Conservation (phyloP, 2,329 filamentous ascomycete genomes). For the Lachnellula cervina region DNA sequence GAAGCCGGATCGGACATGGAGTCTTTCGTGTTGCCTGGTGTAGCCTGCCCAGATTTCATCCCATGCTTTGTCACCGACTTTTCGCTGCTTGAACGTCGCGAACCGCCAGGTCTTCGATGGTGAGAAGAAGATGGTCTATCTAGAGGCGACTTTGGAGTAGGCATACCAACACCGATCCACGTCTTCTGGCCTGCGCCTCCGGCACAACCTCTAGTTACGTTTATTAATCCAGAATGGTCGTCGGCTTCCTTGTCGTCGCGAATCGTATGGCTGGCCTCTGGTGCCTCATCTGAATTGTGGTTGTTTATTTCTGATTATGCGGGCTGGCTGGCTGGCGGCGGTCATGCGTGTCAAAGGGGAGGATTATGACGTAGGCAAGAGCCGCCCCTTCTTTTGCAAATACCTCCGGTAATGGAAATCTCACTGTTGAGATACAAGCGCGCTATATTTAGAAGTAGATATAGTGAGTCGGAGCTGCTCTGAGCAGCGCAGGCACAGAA, state of each 20-base stretch:
- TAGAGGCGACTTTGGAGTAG: slow-evolving; percentile 30
- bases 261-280: neutral
- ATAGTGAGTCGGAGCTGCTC: no score
- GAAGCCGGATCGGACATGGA: slow-evolving; percentile 22
- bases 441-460: no score
- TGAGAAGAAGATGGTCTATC: slow-evolving; percentile 28
- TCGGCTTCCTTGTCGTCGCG: slow-evolving; percentile 1
- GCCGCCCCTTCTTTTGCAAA: no score
- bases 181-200: slow-evolving; percentile 9
- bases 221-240: slow-evolving; percentile 9
- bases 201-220: slow-evolving; percentile 6
- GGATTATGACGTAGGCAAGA: no score
- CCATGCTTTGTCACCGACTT: slow-evolving; percentile 29
- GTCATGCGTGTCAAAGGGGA: no score
- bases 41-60: slow-evolving; percentile 15
- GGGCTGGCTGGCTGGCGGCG: neutral
- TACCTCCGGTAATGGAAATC: no score
- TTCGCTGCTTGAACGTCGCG: slow-evolving; percentile 25
- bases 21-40: slow-evolving; percentile 17
- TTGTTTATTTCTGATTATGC: neutral
- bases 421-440: no score
- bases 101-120: slow-evolving; percentile 19
- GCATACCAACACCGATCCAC: slow-evolving; percentile 25
- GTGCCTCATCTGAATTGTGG: slow-evolving; percentile 4
- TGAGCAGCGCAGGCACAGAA: no score